Evolutionary conservation across 2,329 filamentous ascomycete genomes (phyloP).

Genomic region (Falciphora oryzae): DNA sequence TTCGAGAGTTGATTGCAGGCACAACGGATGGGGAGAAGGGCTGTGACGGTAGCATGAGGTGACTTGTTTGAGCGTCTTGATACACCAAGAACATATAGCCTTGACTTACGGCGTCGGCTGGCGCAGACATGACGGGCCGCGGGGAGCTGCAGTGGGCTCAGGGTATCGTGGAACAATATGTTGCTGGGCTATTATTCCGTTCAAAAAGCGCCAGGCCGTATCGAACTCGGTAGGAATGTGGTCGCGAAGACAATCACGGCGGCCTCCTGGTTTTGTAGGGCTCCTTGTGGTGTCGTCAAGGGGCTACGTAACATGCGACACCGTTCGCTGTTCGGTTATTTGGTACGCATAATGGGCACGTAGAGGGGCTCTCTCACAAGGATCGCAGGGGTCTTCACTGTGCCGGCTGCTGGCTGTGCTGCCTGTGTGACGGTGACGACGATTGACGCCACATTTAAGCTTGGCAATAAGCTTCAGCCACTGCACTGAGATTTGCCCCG

Average conservation of each 20-base stretch:
- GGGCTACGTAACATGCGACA: background rate
- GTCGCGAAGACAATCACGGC: background rate
- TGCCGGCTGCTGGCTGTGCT: too few species aligned
- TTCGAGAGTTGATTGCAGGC: background rate
- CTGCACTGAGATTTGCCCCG: background rate
- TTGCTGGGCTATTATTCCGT: background rate
- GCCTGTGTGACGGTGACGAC: conserved; percentile 3
- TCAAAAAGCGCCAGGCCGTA: background rate
- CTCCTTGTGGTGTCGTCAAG: background rate
- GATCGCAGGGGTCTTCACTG: background rate
- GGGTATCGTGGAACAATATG: background rate
- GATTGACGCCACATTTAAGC: conserved; percentile 5
- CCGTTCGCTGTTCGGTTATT: background rate
- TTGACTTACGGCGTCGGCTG: conserved; percentile 25
- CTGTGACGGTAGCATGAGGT: conserved; percentile 5
- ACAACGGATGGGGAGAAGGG: background rate
- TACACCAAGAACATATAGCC: conserved; percentile 6
- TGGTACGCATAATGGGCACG: background rate
- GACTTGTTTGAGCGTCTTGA: conserved; percentile 8
- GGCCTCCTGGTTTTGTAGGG: background rate
- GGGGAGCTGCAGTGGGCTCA: background rate
- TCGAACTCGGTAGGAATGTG: background rate
- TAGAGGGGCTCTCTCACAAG: background rate
- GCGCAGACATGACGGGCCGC: conserved; percentile 24
- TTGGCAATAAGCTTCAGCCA: conserved; percentile 9